Evolutionary conservation across 148 eudicot species (phyloP).

Genomic region (Chenopodium formosanum): DNA sequence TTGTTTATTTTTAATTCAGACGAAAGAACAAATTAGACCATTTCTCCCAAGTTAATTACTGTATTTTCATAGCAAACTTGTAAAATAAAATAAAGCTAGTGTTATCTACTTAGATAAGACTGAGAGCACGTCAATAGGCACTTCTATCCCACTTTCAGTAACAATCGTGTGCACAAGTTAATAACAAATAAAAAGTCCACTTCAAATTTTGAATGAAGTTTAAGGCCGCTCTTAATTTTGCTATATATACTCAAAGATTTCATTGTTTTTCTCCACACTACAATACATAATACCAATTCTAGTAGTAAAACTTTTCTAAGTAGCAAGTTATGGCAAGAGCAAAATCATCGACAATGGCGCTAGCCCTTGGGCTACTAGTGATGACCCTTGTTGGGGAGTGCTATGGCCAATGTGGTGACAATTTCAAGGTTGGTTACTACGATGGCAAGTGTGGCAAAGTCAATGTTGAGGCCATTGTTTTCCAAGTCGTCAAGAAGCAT

Average conservation of each 20-base stretch:
- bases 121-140: neutral
- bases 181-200: neutral
- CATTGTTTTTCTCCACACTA: constrained; percentile 3
- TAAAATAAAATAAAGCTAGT: no score
- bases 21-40: neutral
- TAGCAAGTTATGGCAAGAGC: constrained; percentile 19
- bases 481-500: constrained; percentile 18
- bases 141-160: neutral
- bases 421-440: constrained; percentile 18
- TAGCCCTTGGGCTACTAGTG: constrained; percentile 26
- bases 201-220: neutral
- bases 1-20: no score
- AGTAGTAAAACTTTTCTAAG: neutral
- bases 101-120: no score
- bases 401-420: constrained; percentile 18
- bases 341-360: neutral
- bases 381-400: constrained; percentile 31
- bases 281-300: neutral
- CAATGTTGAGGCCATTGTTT: constrained; percentile 19
- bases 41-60: neutral
- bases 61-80: neutral
- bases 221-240: neutral
- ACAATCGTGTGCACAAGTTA: neutral
- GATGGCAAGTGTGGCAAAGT: constrained; percentile 15
- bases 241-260: neutral